Evolutionary conservation across 1,139 yeast genomes (phyloP).

Genomic region (Geotrichum phurueaensis): DNA sequence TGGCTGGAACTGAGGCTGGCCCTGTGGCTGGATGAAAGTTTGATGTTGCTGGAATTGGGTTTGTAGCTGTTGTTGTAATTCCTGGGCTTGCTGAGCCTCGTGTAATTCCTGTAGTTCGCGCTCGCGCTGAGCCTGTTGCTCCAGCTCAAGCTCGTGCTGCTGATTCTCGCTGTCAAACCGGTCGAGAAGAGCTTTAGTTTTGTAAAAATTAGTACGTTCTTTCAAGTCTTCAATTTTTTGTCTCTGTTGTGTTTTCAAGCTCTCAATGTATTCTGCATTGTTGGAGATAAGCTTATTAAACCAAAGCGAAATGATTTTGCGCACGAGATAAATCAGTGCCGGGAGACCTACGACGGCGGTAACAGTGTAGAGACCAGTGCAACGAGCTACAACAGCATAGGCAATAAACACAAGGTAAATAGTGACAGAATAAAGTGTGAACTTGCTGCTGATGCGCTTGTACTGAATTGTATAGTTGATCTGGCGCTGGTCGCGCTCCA

Average conservation of each 20-base stretch:
- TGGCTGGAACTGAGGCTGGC: constrained; percentile 18
- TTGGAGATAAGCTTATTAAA: constrained; percentile 23
- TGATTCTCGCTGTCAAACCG: constrained; percentile 42
- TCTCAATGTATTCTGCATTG: constrained; percentile 34
- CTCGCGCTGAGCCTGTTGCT: neutral
- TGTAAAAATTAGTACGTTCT: constrained; percentile 67
- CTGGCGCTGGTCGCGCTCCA: constrained; percentile 24
- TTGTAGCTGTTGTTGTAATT: neutral
- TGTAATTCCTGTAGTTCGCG: neutral
- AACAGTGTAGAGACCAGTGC: constrained; percentile 11
- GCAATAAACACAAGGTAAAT: constrained; percentile 26
- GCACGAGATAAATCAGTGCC: constrained; percentile 22
- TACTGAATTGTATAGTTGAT: constrained; percentile 23
- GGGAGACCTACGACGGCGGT: constrained; percentile 22
- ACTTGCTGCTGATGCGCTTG: constrained; percentile 29
- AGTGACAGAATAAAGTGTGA: constrained; percentile 30
- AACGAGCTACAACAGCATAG: constrained; percentile 19
- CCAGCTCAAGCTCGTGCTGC: neutral
- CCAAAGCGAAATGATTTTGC: constrained; percentile 22
- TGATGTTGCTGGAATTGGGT: neutral
- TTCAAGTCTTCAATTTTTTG: constrained; percentile 69
- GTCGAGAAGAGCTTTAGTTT: constrained; percentile 65
- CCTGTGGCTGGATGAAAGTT: constrained; percentile 6
- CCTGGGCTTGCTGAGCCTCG: neutral
- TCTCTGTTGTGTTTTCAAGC: constrained; percentile 48